Conservation (phyloP, 1,284 basidiomycete species). For the Tremellales sp. region DNA sequence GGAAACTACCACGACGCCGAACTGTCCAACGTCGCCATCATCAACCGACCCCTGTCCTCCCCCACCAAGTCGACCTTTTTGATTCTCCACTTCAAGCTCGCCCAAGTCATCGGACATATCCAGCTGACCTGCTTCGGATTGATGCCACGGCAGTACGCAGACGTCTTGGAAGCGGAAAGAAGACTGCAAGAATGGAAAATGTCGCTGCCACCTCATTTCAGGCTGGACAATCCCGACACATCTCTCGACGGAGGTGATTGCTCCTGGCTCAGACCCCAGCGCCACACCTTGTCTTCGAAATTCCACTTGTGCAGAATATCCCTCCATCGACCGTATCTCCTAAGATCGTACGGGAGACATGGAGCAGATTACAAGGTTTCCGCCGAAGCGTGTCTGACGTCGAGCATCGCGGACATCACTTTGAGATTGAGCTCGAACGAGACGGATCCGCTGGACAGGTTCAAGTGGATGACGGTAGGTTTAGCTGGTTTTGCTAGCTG, state of each 20-base stretch:
- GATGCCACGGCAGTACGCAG: slow-evolving; percentile 17
- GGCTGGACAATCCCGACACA: slow-evolving; percentile 22
- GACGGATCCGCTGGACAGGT: slow-evolving; percentile 30
- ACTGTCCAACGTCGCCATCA: slow-evolving; percentile 11
- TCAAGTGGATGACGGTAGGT: slow-evolving; percentile 38
- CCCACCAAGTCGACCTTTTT: slow-evolving; percentile 34
- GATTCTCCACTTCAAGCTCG: slow-evolving; percentile 30
- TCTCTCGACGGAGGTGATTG: slow-evolving; percentile 15
- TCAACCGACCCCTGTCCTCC: slow-evolving; percentile 15
- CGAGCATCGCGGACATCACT: slow-evolving; percentile 23
- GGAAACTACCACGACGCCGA: slow-evolving; percentile 28
- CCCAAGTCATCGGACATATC: slow-evolving; percentile 28
- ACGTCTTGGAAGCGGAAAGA: slow-evolving; percentile 28
- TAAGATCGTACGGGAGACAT: slow-evolving; percentile 11
- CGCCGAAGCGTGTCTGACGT: slow-evolving; percentile 21
- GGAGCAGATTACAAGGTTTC: slow-evolving; percentile 10
- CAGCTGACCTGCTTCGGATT: slow-evolving; percentile 30
- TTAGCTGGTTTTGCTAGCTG: background rate
- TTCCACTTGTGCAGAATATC: slow-evolving; percentile 31
- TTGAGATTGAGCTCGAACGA: slow-evolving; percentile 21
- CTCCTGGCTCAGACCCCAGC: slow-evolving; percentile 27
- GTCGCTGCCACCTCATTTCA: slow-evolving; percentile 29
- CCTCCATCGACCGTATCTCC: slow-evolving; percentile 33
- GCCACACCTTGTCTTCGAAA: slow-evolving; percentile 29
- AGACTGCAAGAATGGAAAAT: slow-evolving; percentile 21